Conservation (phyloP, 495 filamentous ascomycete genomes). For the Hypoxylon subgilvum region DNA sequence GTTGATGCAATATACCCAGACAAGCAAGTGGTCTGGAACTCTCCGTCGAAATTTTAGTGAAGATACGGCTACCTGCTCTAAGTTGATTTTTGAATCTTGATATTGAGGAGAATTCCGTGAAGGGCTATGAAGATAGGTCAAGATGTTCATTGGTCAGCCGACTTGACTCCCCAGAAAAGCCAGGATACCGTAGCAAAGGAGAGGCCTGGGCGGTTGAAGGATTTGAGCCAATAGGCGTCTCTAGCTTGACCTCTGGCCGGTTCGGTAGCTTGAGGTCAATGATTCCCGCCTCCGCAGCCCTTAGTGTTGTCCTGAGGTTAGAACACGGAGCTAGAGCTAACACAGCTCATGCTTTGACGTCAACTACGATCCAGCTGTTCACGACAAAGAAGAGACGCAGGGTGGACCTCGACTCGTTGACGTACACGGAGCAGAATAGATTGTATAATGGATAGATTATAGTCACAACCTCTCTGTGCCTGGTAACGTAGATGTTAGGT, state of each 20-base stretch:
- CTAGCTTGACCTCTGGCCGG: conserved; percentile 15
- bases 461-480: no score
- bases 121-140: conserved; percentile 19
- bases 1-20: no score
- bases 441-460: no score
- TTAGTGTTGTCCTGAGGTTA: conserved; percentile 7
- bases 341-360: neutral
- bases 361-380: neutral
- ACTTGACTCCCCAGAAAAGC: conserved; percentile 20
- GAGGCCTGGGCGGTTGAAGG: conserved; percentile 17
- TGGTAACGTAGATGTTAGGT: no score
- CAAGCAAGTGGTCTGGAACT: neutral
- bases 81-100: conserved; percentile 11
- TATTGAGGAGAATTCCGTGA: conserved; percentile 19
- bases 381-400: no score
- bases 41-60: neutral
- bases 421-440: no score
- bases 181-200: conserved; percentile 29
- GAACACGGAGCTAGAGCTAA: no score
- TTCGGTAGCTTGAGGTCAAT: conserved; percentile 22
- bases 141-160: conserved; percentile 22
- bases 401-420: no score
- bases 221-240: conserved; percentile 28
- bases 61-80: conserved; percentile 13
- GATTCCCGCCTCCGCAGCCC: conserved; percentile 17